Percentiles rank a stretch among this genome's conserved stretches.
Evolutionary conservation across 345 rosid genomes (phyloP).

Genomic region (Murraya koenigii): DNA sequence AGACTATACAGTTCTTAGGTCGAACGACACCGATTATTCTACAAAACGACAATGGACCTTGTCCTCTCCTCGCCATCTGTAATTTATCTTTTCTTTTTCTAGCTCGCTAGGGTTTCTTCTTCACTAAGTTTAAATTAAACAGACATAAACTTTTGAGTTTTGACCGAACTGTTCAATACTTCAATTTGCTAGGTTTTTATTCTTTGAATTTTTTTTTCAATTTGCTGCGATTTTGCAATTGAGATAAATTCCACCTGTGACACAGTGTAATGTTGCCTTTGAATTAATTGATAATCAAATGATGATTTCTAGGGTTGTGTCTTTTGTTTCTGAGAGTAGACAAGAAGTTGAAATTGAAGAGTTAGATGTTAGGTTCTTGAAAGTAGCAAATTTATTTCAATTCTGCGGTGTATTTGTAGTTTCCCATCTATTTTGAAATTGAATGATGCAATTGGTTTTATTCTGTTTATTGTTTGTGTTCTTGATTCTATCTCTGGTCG

Average conservation of each 20-base stretch:
- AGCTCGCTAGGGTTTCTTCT: slow-evolving; percentile 29
- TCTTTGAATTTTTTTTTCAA: background rate
- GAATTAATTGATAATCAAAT: background rate
- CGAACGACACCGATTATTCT: slow-evolving; percentile 85
- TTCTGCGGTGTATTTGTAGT: background rate
- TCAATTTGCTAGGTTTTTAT: background rate
- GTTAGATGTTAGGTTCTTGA: background rate
- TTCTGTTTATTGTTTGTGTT: background rate
- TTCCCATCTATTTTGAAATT: background rate
- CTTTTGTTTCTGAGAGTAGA: background rate
- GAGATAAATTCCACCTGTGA: background rate
- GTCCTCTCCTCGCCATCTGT: slow-evolving; percentile 98
- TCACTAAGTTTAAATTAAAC: background rate
- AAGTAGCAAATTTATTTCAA: background rate
- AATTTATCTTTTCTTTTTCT: slow-evolving; percentile 16
- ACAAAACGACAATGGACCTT: slow-evolving; percentile 98
- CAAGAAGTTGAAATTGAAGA: background rate
- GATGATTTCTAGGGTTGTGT: slow-evolving; percentile 4
- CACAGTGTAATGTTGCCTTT: background rate
- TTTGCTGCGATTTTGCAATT: background rate
- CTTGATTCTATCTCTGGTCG: background rate
- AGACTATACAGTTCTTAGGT: slow-evolving; percentile 80
- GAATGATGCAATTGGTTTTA: background rate
- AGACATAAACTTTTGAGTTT: background rate
- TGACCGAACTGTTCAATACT: background rate